Evolutionary conservation across 202 grass and related monocot genomes (phyloP).

Genomic region (Elaeis oleifera): DNA sequence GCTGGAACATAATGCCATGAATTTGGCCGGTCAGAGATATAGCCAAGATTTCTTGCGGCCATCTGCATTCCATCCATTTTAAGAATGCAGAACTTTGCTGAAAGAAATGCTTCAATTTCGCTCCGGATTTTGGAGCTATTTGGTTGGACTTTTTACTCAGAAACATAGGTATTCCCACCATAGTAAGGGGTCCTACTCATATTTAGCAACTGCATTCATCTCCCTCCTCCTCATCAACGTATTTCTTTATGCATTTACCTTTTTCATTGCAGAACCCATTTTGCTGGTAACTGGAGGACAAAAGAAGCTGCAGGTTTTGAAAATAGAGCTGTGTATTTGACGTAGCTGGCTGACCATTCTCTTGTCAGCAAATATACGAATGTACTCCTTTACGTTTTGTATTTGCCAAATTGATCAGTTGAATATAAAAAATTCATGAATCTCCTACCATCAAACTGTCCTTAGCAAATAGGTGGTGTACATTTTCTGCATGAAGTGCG

Average conservation of each 20-base stretch:
- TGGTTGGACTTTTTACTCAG: no score
- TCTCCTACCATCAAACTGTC: no score
- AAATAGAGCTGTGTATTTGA: not conserved
- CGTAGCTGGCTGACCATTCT: not conserved
- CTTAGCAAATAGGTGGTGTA: no score
- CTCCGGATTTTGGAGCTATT: no score
- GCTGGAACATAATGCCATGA: no score
- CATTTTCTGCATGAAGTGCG: no score
- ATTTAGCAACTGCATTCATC: not conserved
- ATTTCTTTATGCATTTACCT: conserved; percentile 8
- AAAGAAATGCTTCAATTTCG: no score
- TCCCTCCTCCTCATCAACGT: not conserved
- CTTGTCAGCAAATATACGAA: not conserved
- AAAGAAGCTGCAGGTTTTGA: not conserved
- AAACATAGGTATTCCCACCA: not conserved
- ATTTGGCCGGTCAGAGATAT: no score
- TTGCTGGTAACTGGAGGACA: conserved; percentile 32
- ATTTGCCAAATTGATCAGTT: not conserved
- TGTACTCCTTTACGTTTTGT: not conserved
- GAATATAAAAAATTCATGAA: not conserved
- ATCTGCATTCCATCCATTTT: no score
- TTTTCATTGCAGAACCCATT: conserved; percentile 50
- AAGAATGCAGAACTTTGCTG: no score
- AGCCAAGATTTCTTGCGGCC: no score
- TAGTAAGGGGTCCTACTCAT: not conserved